Percentiles rank a stretch among this genome's conserved stretches.
These are phyloP conservation scores for Graphilbum ipis-grandicollis DNA, from an alignment of 2,329 filamentous ascomycete genomes.

Conservation along the genomic window DNA sequence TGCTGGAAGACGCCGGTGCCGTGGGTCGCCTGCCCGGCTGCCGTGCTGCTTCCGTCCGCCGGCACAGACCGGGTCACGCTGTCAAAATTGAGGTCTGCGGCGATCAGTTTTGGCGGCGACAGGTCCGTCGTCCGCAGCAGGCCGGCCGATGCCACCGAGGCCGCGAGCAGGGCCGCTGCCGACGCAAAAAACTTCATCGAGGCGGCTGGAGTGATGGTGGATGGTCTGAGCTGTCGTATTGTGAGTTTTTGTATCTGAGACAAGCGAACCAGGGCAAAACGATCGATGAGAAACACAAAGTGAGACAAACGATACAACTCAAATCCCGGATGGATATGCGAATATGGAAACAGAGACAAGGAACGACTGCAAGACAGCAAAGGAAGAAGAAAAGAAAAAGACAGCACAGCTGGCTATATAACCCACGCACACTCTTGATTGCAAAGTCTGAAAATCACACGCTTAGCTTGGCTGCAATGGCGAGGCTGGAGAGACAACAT, in stretches of 20 bases:
- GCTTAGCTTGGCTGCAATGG: too few relatives aligned
- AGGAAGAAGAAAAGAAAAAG: neutral
- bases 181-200: conserved; percentile 1
- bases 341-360: too few relatives aligned
- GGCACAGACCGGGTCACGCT: too few relatives aligned
- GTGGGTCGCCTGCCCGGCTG: too few relatives aligned
- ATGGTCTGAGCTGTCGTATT: neutral
- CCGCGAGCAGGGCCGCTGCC: neutral
- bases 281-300: neutral
- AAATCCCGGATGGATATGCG: too few relatives aligned
- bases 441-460: too few relatives aligned
- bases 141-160: neutral
- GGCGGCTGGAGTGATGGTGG: neutral
- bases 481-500: too few relatives aligned
- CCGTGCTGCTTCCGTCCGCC: too few relatives aligned
- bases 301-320: too few relatives aligned
- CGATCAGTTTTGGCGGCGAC: conserved; percentile 1
- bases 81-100: neutral
- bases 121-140: neutral
- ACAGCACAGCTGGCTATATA: neutral
- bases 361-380: neutral
- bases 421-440: neutral
- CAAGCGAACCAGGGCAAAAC: too few relatives aligned
- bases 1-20: conserved; percentile 17
- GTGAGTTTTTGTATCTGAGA: too few relatives aligned